Evolutionary conservation across 192 early-diverging fungal species (phyloP).

Genomic region (Thoreauomyces humboldtii): DNA sequence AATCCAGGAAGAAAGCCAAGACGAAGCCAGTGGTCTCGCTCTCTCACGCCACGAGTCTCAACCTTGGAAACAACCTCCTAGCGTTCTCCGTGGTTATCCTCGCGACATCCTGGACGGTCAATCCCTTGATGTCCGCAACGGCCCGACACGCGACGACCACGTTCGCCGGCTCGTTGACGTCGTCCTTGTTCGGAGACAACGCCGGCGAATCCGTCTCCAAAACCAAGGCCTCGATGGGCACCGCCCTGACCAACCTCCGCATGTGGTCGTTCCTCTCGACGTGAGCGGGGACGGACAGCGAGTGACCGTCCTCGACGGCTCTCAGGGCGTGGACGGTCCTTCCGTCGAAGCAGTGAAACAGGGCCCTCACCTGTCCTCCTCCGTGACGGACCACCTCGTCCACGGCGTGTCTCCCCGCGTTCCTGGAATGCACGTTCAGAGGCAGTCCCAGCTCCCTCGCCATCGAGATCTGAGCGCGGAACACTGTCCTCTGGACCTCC

Average conservation of each 20-base stretch:
- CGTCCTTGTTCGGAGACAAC: slow-evolving; percentile 35
- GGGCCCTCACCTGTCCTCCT: slow-evolving; percentile 5
- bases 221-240: slow-evolving; percentile 38
- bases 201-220: slow-evolving; percentile 57
- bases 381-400: slow-evolving; percentile 31
- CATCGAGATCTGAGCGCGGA: slow-evolving; percentile 29
- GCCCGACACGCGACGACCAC: slow-evolving; percentile 21
- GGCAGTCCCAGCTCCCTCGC: slow-evolving; percentile 33
- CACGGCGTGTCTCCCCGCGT: slow-evolving; percentile 51
- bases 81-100: slow-evolving; percentile 42
- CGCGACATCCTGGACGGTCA: slow-evolving; percentile 30
- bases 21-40: too few relatives aligned
- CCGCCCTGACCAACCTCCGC: slow-evolving; percentile 32
- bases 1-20: too few relatives aligned
- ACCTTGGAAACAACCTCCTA: slow-evolving; percentile 26
- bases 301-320: slow-evolving; percentile 28
- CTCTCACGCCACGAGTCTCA: not conserved
- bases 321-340: slow-evolving; percentile 33
- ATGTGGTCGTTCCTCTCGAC: slow-evolving; percentile 27
- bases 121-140: slow-evolving; percentile 35
- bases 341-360: slow-evolving; percentile 55
- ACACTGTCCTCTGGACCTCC: slow-evolving; percentile 22
- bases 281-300: slow-evolving; percentile 39
- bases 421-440: slow-evolving; percentile 49
- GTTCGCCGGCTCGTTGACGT: slow-evolving; percentile 28